phyloP scores from a whole-genome alignment of 2,329 filamentous ascomycete genomes.

The Byssoonygena ceratinophila region DNA sequence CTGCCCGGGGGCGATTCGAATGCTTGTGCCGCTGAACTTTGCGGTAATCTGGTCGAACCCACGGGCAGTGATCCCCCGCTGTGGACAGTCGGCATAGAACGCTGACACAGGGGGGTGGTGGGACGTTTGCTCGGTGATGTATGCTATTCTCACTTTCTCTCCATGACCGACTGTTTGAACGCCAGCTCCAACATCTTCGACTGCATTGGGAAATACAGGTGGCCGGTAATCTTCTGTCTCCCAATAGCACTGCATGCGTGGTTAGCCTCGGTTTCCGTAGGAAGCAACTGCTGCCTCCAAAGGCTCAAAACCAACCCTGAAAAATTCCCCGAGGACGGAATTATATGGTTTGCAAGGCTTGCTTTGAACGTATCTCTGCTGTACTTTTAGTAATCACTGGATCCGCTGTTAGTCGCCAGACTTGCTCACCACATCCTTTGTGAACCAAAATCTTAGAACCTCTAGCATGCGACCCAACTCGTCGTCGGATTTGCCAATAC shows the following conservation, averaged over 20 bases:
- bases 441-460: constrained; percentile 94
- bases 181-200: constrained; percentile 12
- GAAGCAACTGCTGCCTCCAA: neutral
- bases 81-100: constrained; percentile 85
- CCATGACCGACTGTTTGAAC: constrained; percentile 22
- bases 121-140: constrained; percentile 93
- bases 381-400: neutral
- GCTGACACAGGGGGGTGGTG: constrained; percentile 96
- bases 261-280: constrained; percentile 15
- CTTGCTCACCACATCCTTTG: constrained; percentile 66
- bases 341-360: constrained; percentile 99
- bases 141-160: constrained; percentile 66
- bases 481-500: constrained; percentile 81
- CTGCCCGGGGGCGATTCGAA: constrained; percentile 81
- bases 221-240: constrained; percentile 72
- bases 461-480: constrained; percentile 88
- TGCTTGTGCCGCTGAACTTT: constrained; percentile 91
- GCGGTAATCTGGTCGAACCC: constrained; percentile 95
- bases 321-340: constrained; percentile 92
- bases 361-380: constrained; percentile 88
- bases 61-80: constrained; percentile 74
- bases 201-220: constrained; percentile 40
- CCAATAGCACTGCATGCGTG: constrained; percentile 67
- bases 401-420: neutral
- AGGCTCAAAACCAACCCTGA: constrained; percentile 61